These are phyloP conservation scores for Coniochaeta sp. DNA, from an alignment of 2,329 filamentous ascomycete genomes.

Conservation along the genomic window DNA sequence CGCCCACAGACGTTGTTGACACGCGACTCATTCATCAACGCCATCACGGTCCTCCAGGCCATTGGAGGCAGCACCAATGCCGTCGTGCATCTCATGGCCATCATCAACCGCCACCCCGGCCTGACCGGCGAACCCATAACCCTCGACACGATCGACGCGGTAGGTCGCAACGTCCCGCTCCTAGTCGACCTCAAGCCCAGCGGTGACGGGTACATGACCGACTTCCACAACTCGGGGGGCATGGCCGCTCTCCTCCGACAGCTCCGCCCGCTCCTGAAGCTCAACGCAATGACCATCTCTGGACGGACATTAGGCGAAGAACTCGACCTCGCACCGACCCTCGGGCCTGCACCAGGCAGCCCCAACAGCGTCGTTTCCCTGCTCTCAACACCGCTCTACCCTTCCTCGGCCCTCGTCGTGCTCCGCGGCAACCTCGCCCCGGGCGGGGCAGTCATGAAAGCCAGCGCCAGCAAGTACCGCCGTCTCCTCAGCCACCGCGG, in stretches of 20 bases:
- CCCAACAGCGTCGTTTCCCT: conserved; percentile 51
- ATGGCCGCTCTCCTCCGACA: conserved; percentile 75
- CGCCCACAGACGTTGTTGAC: conserved; percentile 64
- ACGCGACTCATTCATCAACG: conserved; percentile 73
- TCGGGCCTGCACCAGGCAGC: conserved; percentile 30
- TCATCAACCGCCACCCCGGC: conserved; percentile 64
- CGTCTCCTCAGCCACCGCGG: conserved; percentile 38
- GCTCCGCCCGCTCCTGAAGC: conserved; percentile 68
- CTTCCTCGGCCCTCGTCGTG: conserved; percentile 73
- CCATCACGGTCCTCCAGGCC: conserved; percentile 78
- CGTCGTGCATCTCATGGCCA: conserved; percentile 79
- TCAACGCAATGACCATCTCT: conserved; percentile 72
- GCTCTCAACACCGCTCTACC: conserved; percentile 58
- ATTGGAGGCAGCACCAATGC: conserved; percentile 82
- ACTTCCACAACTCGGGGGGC: conserved; percentile 83
- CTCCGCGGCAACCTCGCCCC: conserved; percentile 78
- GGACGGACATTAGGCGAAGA: conserved; percentile 78
- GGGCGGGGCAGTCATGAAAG: conserved; percentile 79
- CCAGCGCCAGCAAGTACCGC: conserved; percentile 76
- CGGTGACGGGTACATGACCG: conserved; percentile 82
- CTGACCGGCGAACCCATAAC: conserved; percentile 55
- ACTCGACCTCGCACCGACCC: conserved; percentile 59
- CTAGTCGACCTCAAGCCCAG: conserved; percentile 81
- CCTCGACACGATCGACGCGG: conserved; percentile 69
- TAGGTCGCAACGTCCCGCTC: conserved; percentile 70